phyloP scores from a whole-genome alignment of 2,329 filamentous ascomycete species.

The Corynespora cassiicola region DNA sequence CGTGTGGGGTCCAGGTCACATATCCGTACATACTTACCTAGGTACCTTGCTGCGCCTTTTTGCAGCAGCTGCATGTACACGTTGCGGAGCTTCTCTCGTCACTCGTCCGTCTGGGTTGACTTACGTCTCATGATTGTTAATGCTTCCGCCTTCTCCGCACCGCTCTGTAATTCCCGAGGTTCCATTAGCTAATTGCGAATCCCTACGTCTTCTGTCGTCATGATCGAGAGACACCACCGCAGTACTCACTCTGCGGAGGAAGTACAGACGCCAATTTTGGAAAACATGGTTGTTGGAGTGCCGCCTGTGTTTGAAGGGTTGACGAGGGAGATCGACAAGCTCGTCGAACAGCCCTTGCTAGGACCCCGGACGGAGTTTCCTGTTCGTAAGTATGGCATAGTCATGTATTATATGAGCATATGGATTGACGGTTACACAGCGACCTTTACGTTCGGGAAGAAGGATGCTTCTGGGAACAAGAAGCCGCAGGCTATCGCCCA shows the following conservation, averaged over 20 bases:
- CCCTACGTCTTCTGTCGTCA: conserved; percentile 19
- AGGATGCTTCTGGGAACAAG: conserved; percentile 41
- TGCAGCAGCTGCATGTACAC: too few species aligned
- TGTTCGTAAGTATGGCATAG: conserved; percentile 21
- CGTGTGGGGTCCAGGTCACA: too few species aligned
- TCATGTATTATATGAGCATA: background rate
- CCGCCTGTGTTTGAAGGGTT: conserved; percentile 44
- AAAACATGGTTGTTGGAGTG: conserved; percentile 45
- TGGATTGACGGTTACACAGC: conserved; percentile 33
- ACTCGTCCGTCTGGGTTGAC: conserved; percentile 8
- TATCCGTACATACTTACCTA: too few species aligned
- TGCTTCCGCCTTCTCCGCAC: conserved; percentile 10
- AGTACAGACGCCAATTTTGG: conserved; percentile 39
- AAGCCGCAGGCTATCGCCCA: conserved; percentile 79
- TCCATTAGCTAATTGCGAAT: conserved; percentile 14
- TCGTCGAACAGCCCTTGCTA: conserved; percentile 42
- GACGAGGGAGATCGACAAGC: conserved; percentile 40
- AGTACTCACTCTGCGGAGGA: conserved; percentile 30
- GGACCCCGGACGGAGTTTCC: conserved; percentile 39
- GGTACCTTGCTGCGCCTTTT: too few species aligned
- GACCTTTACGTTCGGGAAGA: conserved; percentile 40
- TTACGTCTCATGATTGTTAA: conserved; percentile 9
- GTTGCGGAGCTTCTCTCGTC: conserved; percentile 11
- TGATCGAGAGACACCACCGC: conserved; percentile 23
- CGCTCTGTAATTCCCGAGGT: conserved; percentile 10